These are phyloP conservation scores for Calonectria multiphialidica DNA, from an alignment of 2,329 filamentous ascomycete species.

Conservation along the genomic window DNA sequence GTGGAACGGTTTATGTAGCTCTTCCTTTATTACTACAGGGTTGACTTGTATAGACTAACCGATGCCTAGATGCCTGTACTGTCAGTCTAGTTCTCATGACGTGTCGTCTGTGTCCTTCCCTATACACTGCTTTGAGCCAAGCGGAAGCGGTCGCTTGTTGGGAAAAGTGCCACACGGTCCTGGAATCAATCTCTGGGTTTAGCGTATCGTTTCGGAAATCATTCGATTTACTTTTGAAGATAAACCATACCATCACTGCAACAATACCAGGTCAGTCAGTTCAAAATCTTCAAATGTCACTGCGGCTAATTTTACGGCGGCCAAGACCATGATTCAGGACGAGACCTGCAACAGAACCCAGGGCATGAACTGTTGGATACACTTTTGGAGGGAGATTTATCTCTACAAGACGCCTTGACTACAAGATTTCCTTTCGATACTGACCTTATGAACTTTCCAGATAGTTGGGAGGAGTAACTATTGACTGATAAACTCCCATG, in stretches of 20 bases:
- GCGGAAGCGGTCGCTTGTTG: not conserved
- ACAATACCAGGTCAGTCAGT: not conserved
- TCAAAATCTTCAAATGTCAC: no score
- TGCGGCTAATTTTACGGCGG: no score
- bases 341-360: not conserved
- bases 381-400: not conserved
- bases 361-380: not conserved
- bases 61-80: slow-evolving; percentile 30
- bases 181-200: not conserved
- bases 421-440: not conserved
- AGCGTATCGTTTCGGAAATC: not conserved
- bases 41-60: not conserved
- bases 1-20: slow-evolving; percentile 54
- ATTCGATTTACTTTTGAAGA: not conserved
- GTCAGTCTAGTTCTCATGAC: slow-evolving; percentile 31
- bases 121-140: not conserved
- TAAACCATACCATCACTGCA: not conserved
- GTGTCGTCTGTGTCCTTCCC: not conserved
- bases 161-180: not conserved
- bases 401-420: not conserved
- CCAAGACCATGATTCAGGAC: not conserved
- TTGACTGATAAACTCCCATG: no score
- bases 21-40: not conserved
- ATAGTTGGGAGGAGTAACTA: no score
- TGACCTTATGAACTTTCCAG: not conserved